Percentiles rank a stretch among this genome's conserved stretches.
phyloP scores from a whole-genome alignment of 106 monocot genomes.

The Dactylorhiza incarnata region DNA sequence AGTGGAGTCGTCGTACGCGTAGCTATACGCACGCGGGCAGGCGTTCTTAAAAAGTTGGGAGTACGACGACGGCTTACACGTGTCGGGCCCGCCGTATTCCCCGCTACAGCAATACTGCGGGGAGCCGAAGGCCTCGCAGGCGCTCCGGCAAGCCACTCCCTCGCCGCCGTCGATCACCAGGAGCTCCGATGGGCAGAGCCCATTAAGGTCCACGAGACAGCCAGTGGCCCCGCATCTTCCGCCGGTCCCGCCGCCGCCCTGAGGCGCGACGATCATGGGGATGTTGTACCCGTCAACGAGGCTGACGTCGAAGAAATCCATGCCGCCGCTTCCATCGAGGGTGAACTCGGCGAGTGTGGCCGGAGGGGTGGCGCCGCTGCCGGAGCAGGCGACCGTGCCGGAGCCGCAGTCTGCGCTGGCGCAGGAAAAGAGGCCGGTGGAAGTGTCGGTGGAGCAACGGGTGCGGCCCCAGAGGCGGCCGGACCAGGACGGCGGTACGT shows the following conservation, averaged over 20 bases:
- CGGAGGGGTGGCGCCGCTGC: slow-evolving; percentile 34
- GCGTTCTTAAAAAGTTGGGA: slow-evolving; percentile 68
- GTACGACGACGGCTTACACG: slow-evolving; percentile 48
- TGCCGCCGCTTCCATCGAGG: slow-evolving; percentile 25
- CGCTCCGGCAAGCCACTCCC: slow-evolving; percentile 48
- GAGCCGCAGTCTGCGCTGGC: slow-evolving; percentile 48
- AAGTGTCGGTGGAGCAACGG: slow-evolving; percentile 10
- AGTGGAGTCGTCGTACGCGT: slow-evolving; percentile 70
- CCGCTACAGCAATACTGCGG: slow-evolving; percentile 85
- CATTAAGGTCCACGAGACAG: slow-evolving; percentile 34
- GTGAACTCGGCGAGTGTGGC: slow-evolving; percentile 53
- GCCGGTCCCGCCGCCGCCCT: not conserved
- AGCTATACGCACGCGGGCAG: slow-evolving; percentile 74
- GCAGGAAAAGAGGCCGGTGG: slow-evolving; percentile 21
- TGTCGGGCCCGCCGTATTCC: slow-evolving; percentile 38
- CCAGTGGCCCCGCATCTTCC: slow-evolving; percentile 29
- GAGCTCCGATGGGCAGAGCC: slow-evolving; percentile 32
- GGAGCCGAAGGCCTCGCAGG: slow-evolving; percentile 65
- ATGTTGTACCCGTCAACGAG: slow-evolving; percentile 61
- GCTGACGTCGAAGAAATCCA: slow-evolving; percentile 63
- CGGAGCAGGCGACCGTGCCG: slow-evolving; percentile 24
- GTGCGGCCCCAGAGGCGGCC: slow-evolving; percentile 26
- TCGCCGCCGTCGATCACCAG: slow-evolving; percentile 11
- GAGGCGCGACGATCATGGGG: slow-evolving; percentile 26
- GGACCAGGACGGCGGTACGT: slow-evolving; percentile 19